phyloP scores from a whole-genome alignment of 2,329 filamentous ascomycete genomes.

The Epichloe gansuensis region DNA sequence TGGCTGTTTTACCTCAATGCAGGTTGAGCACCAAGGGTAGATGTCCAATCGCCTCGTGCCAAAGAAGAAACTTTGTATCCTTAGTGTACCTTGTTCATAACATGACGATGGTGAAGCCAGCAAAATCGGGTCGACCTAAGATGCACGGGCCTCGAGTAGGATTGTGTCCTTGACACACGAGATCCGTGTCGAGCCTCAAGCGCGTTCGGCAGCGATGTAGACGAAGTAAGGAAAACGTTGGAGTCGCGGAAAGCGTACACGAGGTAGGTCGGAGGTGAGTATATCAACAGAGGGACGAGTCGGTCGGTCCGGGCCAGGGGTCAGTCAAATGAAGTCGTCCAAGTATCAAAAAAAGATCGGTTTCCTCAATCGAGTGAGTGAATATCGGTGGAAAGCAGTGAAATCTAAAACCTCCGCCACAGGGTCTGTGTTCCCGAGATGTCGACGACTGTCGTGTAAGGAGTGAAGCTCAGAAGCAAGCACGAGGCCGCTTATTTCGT shows the following conservation, averaged over 20 bases:
- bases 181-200: neutral
- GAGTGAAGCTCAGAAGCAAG: neutral
- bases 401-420: neutral
- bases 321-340: slow-evolving; percentile 3
- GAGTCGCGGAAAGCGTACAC: neutral
- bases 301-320: neutral
- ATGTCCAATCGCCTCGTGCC: neutral
- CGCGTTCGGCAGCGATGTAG: neutral
- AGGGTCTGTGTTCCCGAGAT: neutral
- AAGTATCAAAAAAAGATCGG: neutral
- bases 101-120: slow-evolving; percentile 5
- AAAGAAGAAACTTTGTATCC: neutral
- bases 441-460: neutral
- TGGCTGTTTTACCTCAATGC: slow-evolving; percentile 23
- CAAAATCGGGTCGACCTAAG: neutral
- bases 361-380: neutral
- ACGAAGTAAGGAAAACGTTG: neutral
- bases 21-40: neutral
- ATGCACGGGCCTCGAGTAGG: neutral
- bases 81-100: slow-evolving; percentile 1
- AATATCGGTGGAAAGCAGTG: neutral
- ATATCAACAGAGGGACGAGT: neutral
- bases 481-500: neutral
- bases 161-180: neutral
- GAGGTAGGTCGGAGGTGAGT: neutral